Evolutionary conservation across 139 green algal species (phyloP), one percentile per base, ranked within the genome.

Genomic region (Chlamydomonas sp.): DNA sequence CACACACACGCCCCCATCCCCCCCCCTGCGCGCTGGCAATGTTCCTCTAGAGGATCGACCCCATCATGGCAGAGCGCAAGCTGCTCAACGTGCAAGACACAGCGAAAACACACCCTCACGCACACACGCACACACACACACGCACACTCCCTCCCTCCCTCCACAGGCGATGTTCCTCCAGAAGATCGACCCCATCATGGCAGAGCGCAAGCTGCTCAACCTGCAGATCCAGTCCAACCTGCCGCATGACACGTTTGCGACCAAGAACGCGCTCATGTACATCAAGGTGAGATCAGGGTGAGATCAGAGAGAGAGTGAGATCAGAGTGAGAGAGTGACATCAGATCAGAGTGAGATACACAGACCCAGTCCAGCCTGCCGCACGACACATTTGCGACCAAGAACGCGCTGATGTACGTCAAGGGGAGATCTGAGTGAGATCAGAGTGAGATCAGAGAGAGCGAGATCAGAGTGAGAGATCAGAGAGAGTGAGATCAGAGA

Each of bases 201-300:
- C 83, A n/a, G 77, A 87, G 67, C 75, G 81, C 37, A 84, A 84
- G 73, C 77, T 81, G 39, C 77, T 87, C 30, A 87, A 87, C 58
- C 61, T 87, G 47, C 77, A 82, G 72, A 87, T 87, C 70, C 81
- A 87, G 81, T 73, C 75, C 28, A 81, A 87, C 73, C 70, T 87
- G 75, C 81, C 81, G 38, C 80, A 87, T 58, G 81, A 84, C 64
- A 83, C 81, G 3, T 87, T 78, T 73, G 76, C 82, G 75, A 87
- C 81, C 8, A 81, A 80, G 72, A 83, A 78, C 65, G 77, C 77
- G 8, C 80, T 87, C 69, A 81, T 73, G 0, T 87, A 87, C 72
- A 87, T 87, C 75, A 87, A 87, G 77, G 76, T 76, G 35, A 1
- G 61, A 39, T 38, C n/a, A n/a, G n/a, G n/a, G n/a, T n/a, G n/a